A percentile compares a stretch with the other conserved stretches of the same genome.
phyloP scores from a whole-genome alignment of 2,329 filamentous ascomycete species.

The Beauveria sp. region DNA sequence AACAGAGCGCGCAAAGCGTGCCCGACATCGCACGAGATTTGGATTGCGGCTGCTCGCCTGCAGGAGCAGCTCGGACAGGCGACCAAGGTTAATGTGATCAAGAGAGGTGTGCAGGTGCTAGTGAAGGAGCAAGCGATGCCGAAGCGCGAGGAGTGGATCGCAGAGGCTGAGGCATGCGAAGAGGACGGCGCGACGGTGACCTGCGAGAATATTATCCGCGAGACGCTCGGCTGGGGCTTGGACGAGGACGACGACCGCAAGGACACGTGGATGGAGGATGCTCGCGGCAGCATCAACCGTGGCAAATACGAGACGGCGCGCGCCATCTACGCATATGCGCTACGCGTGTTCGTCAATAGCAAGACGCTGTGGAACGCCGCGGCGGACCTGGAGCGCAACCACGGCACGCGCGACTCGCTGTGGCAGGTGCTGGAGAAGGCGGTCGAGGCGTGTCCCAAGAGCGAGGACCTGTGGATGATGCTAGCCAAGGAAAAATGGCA shows the following conservation, averaged over 20 bases:
- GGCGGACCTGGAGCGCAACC: slow-evolving; percentile 82
- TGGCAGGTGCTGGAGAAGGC: slow-evolving; percentile 86
- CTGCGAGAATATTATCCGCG: slow-evolving; percentile 80
- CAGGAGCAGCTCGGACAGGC: slow-evolving; percentile 81
- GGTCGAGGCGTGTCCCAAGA: slow-evolving; percentile 85
- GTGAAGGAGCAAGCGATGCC: slow-evolving; percentile 92
- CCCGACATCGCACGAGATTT: slow-evolving; percentile 89
- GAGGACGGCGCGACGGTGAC: slow-evolving; percentile 82
- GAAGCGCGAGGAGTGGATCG: slow-evolving; percentile 94
- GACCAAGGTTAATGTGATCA: slow-evolving; percentile 84
- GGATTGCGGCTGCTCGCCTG: slow-evolving; percentile 87
- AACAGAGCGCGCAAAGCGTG: slow-evolving; percentile 93
- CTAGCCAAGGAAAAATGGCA: slow-evolving; percentile 93
- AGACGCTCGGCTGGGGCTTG: slow-evolving; percentile 86
- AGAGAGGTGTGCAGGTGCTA: slow-evolving; percentile 80
- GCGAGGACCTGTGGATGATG: slow-evolving; percentile 91
- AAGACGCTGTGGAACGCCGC: slow-evolving; percentile 85
- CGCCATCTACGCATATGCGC: slow-evolving; percentile 85
- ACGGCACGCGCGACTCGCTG: slow-evolving; percentile 75
- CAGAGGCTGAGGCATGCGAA: slow-evolving; percentile 90
- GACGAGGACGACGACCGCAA: slow-evolving; percentile 96
- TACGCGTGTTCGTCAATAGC: slow-evolving; percentile 83
- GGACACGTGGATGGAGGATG: slow-evolving; percentile 93
- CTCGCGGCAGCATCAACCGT: slow-evolving; percentile 69
- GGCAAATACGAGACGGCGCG: slow-evolving; percentile 84